These are phyloP conservation scores for Diaporthe capsici DNA, from an alignment of 2,329 filamentous ascomycete species.

Conservation along the genomic window DNA sequence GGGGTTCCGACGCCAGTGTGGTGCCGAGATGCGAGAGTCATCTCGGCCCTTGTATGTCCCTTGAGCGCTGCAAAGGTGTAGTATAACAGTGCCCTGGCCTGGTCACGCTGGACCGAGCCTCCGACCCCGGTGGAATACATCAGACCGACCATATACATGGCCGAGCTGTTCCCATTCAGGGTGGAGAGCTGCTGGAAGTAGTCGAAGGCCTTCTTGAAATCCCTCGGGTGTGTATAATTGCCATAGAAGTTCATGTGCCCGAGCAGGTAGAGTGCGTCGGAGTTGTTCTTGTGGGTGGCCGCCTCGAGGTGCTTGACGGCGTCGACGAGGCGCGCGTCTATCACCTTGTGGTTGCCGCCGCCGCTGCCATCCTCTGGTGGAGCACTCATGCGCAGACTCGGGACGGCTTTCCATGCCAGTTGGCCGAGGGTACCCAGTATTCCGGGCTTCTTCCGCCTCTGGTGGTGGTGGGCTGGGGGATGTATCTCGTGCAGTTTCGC, in stretches of 20 bases:
- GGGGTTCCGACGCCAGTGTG: conserved; percentile 87
- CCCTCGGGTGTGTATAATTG: conserved; percentile 88
- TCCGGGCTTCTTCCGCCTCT: conserved; percentile 59
- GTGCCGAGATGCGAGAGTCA: conserved; percentile 92
- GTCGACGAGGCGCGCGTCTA: conserved; percentile 62
- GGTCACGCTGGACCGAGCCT: conserved; percentile 83
- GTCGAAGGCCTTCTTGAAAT: conserved; percentile 84
- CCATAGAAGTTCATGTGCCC: conserved; percentile 98
- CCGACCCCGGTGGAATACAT: conserved; percentile 96
- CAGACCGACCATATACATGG: conserved; percentile 94
- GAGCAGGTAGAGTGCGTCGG: conserved; percentile 89
- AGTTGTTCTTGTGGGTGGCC: conserved; percentile 70
- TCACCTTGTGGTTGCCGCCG: conserved; percentile 48
- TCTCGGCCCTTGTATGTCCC: conserved; percentile 88
- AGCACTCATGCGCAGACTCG: conserved; percentile 63
- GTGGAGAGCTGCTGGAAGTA: conserved; percentile 85
- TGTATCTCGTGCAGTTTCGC: conserved; percentile 65
- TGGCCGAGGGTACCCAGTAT: conserved; percentile 60
- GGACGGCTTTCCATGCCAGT: conserved; percentile 63
- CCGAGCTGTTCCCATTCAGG: conserved; percentile 87
- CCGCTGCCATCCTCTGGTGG: conserved; percentile 54
- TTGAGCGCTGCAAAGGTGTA: conserved; percentile 92
- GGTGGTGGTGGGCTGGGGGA: conserved; percentile 56
- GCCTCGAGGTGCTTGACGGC: conserved; percentile 68
- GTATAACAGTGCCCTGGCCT: conserved; percentile 92